Conservation (phyloP, 1,139 yeast species). For the Geotrichum aggregatum region DNA sequence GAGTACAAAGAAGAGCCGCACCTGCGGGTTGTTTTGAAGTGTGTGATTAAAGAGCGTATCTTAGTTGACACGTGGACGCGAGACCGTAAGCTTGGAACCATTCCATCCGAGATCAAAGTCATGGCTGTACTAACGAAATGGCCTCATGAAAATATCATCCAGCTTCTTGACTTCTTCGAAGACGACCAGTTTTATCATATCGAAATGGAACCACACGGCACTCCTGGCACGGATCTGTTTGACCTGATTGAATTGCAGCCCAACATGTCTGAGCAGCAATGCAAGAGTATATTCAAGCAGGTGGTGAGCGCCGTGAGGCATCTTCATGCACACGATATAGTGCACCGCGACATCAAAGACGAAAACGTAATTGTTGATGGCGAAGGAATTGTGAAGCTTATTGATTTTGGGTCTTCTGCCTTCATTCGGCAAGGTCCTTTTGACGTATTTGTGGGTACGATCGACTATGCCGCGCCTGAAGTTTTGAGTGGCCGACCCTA, state of each 20-base stretch:
- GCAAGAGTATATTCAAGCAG: conserved; percentile 73
- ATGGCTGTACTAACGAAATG: conserved; percentile 65
- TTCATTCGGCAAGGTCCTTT: conserved; percentile 87
- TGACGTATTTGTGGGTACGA: conserved; percentile 94
- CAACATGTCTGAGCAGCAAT: conserved; percentile 71
- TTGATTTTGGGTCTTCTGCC: conserved; percentile 95
- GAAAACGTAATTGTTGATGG: conserved; percentile 83
- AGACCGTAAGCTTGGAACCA: conserved; percentile 83
- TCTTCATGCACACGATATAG: conserved; percentile 79
- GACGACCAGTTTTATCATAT: conserved; percentile 83
- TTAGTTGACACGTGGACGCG: conserved; percentile 96
- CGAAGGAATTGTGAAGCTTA: conserved; percentile 55
- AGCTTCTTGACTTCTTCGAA: conserved; percentile 85
- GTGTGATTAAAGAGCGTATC: conserved; percentile 87
- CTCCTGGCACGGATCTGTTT: conserved; percentile 85
- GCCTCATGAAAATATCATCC: conserved; percentile 83
- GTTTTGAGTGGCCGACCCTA: conserved; percentile 84
- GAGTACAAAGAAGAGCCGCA: conserved; percentile 57
- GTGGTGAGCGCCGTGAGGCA: conserved; percentile 73
- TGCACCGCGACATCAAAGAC: conserved; percentile 92
- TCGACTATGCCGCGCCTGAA: conserved; percentile 96
- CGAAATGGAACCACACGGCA: conserved; percentile 86
- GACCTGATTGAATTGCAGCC: conserved; percentile 84
- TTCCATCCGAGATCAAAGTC: conserved; percentile 91
- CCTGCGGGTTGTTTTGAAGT: conserved; percentile 73